Base-by-base conservation (phyloP, 2,329 filamentous ascomycete genomes). In the Pseudogymnoascus sp. region DNA sequence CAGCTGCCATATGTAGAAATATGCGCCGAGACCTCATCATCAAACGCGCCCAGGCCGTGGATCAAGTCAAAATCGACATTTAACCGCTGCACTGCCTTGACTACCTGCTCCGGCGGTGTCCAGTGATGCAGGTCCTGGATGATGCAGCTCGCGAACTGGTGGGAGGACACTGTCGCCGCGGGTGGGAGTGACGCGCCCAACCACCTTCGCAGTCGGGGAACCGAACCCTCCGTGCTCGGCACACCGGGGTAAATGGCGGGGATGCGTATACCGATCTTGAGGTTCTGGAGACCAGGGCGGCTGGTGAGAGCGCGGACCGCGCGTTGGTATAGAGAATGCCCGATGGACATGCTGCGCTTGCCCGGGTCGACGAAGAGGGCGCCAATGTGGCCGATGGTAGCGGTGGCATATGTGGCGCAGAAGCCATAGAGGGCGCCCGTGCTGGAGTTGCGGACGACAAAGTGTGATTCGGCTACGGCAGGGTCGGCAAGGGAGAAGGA, bases 391-490 rank as follows among this genome's bases (percentile, higher is more conserved):
- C 79, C 86, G n/a, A 77, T 80, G 12, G 63, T 64, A 1, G 76
- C 76, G 39, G 85, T 85, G 71, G 85, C 92, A 71, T 96, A 97
- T 0, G 92, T 96, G 0, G 92, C 88, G 69, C 89, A 93, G 73
- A 97, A 97, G 1, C 92, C 92, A 70, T 96, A 97, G 0, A 97
- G 76, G 0, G 90, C 90, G 65, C 91, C 88, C 0, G 92, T 97
- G 72, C 89, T 96, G 75, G 90, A 95, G 72, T 97, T 97, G 18
- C 92, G 85, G 33, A 97, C 92, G 7, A 97, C 92, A 70, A 93
- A 96, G 72, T 97, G 92, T 0, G 86, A 79, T 73, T 96, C 91
- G 61, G 89, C 84, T 28, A 96, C 81, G 50, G 86, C 83, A 0
- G 83, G 78, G 67, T 86, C 86, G 65, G 81, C 83, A 2, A 96